Evolutionary conservation across 78 protist genomes (phyloP), one percentile per base, ranked within the genome.

Genomic region (Emiliania huxleyi): DNA sequence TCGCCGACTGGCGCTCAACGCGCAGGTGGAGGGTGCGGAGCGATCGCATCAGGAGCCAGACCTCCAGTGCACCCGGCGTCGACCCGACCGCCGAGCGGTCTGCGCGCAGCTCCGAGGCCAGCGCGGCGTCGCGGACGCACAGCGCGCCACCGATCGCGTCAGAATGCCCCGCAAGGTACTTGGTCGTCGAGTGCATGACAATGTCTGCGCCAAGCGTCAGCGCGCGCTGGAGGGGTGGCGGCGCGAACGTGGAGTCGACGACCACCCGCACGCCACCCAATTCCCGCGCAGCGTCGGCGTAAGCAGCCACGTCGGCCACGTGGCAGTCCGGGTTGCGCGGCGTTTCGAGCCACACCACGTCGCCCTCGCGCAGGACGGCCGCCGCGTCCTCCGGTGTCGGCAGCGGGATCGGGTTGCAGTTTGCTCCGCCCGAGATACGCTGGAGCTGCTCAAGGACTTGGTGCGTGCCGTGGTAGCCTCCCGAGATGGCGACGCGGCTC

Each of bases 111-210:
- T 33, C 81, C n/a, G 38, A 3, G n/a, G 73, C 73, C n/a, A 38
- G 38, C 33, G 25, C 2, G 37, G 21, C 55, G 18, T 62, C 84
- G 2, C 38, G 12, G 18, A 69, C 79, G 22, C n/a, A 29, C n/a
- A 69, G 42, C 23, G 55, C 92, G 48, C 92, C 92, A 1, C 77
- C 90, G 29, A 87, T 5, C 23, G 69, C 90, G 69, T 87, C 90
- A 12, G 90, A 87, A 43, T 91, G 87, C 21, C 93, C 94, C 22
- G 87, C 91, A n/a, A 83, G 90, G 12, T 6, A 84, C 77, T 93
- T 93, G 26, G 94, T 93, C 55, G 71, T 42, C 35, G 94, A 93
- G 91, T 93, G 94, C 69, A 87, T 37, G 23, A 81, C 94, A 2
- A 48, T 4, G 69, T 84, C 85, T 6, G 94, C 94, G 25, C 94